Evolutionary conservation across 78 protist genomes (phyloP).

Genomic region (Dictyostelium capitatum): DNA sequence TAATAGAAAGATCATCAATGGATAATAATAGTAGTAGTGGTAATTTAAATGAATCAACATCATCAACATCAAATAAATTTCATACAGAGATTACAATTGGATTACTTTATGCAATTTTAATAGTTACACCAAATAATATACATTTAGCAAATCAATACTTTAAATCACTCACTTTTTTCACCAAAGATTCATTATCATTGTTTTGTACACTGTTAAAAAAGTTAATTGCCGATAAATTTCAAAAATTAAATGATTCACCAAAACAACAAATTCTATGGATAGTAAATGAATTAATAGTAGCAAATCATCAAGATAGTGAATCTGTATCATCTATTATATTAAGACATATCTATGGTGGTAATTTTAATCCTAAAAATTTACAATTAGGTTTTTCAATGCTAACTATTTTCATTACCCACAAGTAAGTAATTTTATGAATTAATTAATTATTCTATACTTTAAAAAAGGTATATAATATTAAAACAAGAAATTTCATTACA

Average conservation of each 20-base stretch:
- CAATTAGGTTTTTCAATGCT: slow-evolving; percentile 25
- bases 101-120: slow-evolving; percentile 33
- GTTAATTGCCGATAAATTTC: slow-evolving; percentile 51
- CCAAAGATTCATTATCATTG: slow-evolving; percentile 39
- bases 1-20: slow-evolving; percentile 17
- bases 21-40: neutral
- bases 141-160: neutral
- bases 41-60: neutral
- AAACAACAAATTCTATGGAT: slow-evolving; percentile 75
- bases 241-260: slow-evolving; percentile 53
- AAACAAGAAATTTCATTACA: neutral
- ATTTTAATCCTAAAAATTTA: slow-evolving; percentile 38
- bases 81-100: slow-evolving; percentile 71
- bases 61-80: neutral
- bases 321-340: slow-evolving; percentile 32
- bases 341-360: slow-evolving; percentile 71
- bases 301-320: slow-evolving; percentile 71
- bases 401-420: slow-evolving; percentile 26
- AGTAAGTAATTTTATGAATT: neutral
- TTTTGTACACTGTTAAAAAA: slow-evolving; percentile 45
- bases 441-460: neutral
- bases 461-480: neutral
- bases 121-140: neutral
- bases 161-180: slow-evolving; percentile 26
- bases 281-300: slow-evolving; percentile 3